Evolutionary conservation across 495 filamentous ascomycete genomes (phyloP).

Genomic region (Rhizodiscina lignyota): DNA sequence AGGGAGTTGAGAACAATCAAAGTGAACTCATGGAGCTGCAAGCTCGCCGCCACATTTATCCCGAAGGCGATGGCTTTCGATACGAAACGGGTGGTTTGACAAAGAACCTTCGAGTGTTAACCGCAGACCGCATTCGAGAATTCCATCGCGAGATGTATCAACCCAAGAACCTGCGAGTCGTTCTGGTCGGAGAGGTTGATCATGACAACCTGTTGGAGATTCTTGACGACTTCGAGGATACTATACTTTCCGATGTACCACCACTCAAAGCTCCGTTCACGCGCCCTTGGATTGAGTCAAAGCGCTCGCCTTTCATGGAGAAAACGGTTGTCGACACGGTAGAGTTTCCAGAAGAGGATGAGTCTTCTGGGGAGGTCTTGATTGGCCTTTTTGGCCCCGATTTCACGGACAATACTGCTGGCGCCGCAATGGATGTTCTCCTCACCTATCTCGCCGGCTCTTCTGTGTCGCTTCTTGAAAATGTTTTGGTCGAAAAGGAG

Average conservation of each 20-base stretch:
- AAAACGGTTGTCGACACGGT: constrained; percentile 58
- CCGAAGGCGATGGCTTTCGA: constrained; percentile 76
- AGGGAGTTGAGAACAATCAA: constrained; percentile 74
- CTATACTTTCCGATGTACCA: constrained; percentile 67
- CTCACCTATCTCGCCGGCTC: constrained; percentile 80
- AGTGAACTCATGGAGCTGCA: constrained; percentile 70
- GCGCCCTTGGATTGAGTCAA: constrained; percentile 80
- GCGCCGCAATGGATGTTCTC: constrained; percentile 50
- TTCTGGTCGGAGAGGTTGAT: constrained; percentile 80
- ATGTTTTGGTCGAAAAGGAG: constrained; percentile 83
- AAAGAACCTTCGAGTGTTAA: constrained; percentile 71
- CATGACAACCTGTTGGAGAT: constrained; percentile 64
- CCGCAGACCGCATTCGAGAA: constrained; percentile 70
- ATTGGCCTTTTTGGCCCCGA: constrained; percentile 75
- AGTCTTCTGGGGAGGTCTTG: constrained; percentile 71
- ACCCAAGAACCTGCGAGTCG: constrained; percentile 81
- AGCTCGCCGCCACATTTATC: constrained; percentile 65
- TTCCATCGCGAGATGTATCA: constrained; percentile 98
- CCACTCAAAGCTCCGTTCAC: constrained; percentile 57
- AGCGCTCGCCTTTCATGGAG: constrained; percentile 50
- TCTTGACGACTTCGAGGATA: constrained; percentile 76
- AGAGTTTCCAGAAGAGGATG: constrained; percentile 93
- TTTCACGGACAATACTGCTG: constrained; percentile 36
- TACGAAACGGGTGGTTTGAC: constrained; percentile 98
- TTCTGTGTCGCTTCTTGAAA: constrained; percentile 81